phyloP scores from a whole-genome alignment of 2,329 filamentous ascomycete species.

The Ophiostoma piceae region DNA sequence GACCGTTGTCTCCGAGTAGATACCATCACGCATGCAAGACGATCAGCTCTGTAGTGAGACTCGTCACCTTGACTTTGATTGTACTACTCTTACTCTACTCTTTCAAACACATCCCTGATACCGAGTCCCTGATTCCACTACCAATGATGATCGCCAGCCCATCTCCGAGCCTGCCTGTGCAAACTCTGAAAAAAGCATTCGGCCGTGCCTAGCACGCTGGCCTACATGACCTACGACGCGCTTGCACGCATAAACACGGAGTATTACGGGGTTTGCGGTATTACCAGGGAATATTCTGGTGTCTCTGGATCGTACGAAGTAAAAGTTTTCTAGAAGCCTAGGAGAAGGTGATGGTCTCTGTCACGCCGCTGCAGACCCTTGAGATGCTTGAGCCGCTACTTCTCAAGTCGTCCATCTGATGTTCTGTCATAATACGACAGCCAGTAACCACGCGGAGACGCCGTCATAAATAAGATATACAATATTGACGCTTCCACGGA shows the following conservation, averaged over 20 bases:
- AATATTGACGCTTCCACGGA: background rate
- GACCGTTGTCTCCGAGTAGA: background rate
- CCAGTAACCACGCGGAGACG: background rate
- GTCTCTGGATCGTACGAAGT: background rate
- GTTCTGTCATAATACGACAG: background rate
- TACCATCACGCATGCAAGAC: background rate
- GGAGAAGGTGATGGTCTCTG: background rate
- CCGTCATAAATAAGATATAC: background rate
- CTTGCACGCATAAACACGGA: background rate
- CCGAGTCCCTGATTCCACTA: background rate
- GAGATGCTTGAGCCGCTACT: background rate
- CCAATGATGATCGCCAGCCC: background rate
- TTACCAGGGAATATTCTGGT: background rate
- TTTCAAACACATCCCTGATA: background rate
- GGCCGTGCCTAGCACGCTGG: background rate
- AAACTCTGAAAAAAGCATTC: background rate
- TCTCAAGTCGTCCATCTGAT: background rate
- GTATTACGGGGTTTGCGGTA: background rate
- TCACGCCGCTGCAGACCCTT: background rate
- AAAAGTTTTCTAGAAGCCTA: slow-evolving; percentile 1
- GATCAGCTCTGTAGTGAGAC: background rate
- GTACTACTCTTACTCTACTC: background rate
- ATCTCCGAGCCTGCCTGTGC: background rate
- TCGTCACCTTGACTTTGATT: background rate
- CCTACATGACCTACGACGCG: background rate